A percentile compares a stretch with the other conserved stretches of the same genome.
Conservation (phyloP, 495 filamentous ascomycete species). For the Talaromyces proteolyticus region DNA sequence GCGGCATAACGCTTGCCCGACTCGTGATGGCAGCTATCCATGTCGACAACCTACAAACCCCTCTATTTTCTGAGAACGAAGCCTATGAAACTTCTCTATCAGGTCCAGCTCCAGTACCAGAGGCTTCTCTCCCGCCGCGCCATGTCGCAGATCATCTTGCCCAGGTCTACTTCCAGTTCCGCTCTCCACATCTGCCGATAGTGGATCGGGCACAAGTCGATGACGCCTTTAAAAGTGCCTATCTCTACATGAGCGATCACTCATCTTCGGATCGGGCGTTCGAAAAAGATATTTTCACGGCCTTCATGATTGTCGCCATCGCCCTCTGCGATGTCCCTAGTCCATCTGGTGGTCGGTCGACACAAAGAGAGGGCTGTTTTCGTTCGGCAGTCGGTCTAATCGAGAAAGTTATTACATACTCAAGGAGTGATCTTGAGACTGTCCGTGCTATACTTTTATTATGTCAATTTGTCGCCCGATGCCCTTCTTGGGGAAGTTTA, state of each 20-base stretch:
- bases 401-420: not conserved
- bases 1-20: not conserved
- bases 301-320: not conserved
- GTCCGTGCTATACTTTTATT: not conserved
- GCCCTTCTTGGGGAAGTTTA: not conserved
- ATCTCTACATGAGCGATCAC: not conserved
- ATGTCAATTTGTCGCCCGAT: not conserved
- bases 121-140: conserved; percentile 22
- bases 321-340: not conserved
- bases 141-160: conserved; percentile 25
- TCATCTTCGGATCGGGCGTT: not conserved
- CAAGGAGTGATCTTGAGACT: not conserved
- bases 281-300: not conserved
- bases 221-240: not conserved
- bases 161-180: conserved; percentile 21
- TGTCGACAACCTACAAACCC: not conserved
- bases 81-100: not conserved
- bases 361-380: not conserved
- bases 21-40: not conserved
- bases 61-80: not conserved
- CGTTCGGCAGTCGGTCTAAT: not conserved
- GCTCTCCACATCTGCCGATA: not conserved
- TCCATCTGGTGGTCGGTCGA: not conserved
- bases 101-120: not conserved
- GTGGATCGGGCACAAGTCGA: not conserved